Percentiles rank a stretch among this genome's conserved stretches.
Conservation (phyloP, 352 stramenopile species). For the Phytophthora cactorum region DNA sequence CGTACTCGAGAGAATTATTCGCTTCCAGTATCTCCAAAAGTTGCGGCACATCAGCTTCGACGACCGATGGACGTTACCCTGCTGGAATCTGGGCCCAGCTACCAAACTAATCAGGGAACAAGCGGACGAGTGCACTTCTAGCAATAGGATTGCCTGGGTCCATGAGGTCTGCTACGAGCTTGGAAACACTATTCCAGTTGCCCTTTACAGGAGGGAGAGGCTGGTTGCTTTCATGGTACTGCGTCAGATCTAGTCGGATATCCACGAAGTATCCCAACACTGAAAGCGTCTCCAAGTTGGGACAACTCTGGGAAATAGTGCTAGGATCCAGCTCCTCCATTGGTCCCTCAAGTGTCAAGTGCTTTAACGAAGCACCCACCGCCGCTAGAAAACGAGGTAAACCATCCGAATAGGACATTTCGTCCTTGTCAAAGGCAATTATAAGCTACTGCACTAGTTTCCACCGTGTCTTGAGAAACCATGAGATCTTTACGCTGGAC, state of each 20-base stretch:
- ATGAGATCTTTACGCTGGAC: conserved; percentile 3
- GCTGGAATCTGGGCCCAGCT: neutral
- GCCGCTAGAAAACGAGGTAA: conserved; percentile 8
- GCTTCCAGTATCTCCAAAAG: neutral
- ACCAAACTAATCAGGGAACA: neutral
- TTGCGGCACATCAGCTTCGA: neutral
- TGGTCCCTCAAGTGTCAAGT: conserved; percentile 8
- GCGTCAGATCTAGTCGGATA: neutral
- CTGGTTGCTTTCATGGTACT: neutral
- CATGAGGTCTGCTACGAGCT: neutral
- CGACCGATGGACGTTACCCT: neutral
- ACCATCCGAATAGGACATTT: conserved; percentile 1
- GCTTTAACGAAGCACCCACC: conserved; percentile 13
- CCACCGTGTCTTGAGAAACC: neutral
- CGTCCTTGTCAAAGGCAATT: conserved; percentile 9
- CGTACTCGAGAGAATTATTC: neutral
- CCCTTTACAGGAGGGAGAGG: neutral
- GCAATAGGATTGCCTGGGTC: neutral
- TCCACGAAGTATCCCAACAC: neutral
- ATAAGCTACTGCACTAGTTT: neutral
- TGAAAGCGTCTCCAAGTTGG: neutral
- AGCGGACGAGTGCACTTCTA: neutral
- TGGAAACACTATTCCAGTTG: neutral
- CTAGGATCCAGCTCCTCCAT: neutral
- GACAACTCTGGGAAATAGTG: neutral